A percentile compares a stretch with the other conserved stretches of the same genome.
phyloP scores from a whole-genome alignment of 148 eudicot genomes.

The Fagopyrum tataricum region DNA sequence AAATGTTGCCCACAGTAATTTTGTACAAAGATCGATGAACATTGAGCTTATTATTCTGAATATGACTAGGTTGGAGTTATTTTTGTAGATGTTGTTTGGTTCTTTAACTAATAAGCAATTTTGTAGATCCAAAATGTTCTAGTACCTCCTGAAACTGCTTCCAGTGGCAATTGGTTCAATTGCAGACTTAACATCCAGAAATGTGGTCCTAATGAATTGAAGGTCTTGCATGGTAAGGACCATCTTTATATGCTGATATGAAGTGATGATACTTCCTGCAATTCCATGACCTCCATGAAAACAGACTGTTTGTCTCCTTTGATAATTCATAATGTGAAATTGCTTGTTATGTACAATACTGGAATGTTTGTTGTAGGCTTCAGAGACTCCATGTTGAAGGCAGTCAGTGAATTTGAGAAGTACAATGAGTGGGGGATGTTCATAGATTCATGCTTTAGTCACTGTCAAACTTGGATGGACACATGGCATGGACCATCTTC shows the following conservation, averaged over 20 bases:
- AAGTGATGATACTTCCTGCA: background rate
- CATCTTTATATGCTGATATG: background rate
- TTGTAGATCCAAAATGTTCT: slow-evolving; percentile 72
- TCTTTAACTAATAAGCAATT: background rate
- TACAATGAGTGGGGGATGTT: slow-evolving; percentile 58
- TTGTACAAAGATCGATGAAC: background rate
- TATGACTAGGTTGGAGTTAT: background rate
- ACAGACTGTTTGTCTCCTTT: too few relatives aligned
- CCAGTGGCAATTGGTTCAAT: slow-evolving; percentile 46
- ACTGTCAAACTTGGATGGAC: slow-evolving; percentile 79
- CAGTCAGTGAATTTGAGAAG: slow-evolving; percentile 41
- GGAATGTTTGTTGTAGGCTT: slow-evolving; percentile 38
- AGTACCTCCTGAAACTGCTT: slow-evolving; percentile 49
- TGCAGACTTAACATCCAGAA: slow-evolving; percentile 52
- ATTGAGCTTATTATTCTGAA: background rate
- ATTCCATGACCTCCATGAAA: background rate
- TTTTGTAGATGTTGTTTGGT: background rate
- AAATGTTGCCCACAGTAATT: background rate
- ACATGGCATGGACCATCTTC: slow-evolving; percentile 94
- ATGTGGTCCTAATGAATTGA: slow-evolving; percentile 52
- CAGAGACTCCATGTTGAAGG: slow-evolving; percentile 55
- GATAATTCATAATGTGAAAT: background rate
- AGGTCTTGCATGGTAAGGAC: slow-evolving; percentile 51
- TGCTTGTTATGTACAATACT: background rate
- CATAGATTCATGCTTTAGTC: slow-evolving; percentile 75